Evolutionary conservation across 1,284 basidiomycete species (phyloP), one percentile per base, ranked within the genome.

Genomic region (Pseudomicrostroma phylloplanum): DNA sequence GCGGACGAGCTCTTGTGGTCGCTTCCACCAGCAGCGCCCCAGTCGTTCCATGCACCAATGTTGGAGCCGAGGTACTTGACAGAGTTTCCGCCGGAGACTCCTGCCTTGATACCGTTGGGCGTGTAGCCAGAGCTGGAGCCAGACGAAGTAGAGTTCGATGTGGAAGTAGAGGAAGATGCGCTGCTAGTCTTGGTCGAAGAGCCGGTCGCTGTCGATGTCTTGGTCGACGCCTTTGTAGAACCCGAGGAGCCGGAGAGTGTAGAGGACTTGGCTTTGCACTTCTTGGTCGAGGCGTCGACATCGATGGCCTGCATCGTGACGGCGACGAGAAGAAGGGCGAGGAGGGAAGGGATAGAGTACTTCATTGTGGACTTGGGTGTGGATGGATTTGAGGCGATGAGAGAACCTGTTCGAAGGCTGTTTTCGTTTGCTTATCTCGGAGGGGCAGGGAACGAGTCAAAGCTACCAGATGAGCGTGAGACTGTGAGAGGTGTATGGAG

Each of bases 31-130:
- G 51, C n/a, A 23, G 51, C 51, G 2, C 51, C 51, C 51, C 51
- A 54, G 21, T 54, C 51, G 21, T 23, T 54, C 60, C 63, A 68
- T 64, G 67, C 70, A 23, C 70, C 65, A 26, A 73, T 63, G 19
- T 59, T 25, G 3, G 53, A 53, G 59, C 36, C 39, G 23, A 59
- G 63, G 63, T 61, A 70, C 36, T 67, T 65, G 61, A 73, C 66
- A 43, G 68, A 71, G 55, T 73, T 62, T 30, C 71, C 71, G 46
- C 71, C 71, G 40, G 71, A 70, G 36, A 72, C 64, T 63, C 71
- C 71, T 25, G 67, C 70, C 57, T 73, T 73, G 59, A 63, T 66
- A 17, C 63, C 65, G 41, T 65, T 64, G 42, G 69, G 71, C 7
- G 64, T 64, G 48, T 67, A 59, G 13, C 65, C 64, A 30, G 60